Evolutionary conservation across 2,329 filamentous ascomycete genomes (phyloP).

Genomic region (Exserohilum rostratum): DNA sequence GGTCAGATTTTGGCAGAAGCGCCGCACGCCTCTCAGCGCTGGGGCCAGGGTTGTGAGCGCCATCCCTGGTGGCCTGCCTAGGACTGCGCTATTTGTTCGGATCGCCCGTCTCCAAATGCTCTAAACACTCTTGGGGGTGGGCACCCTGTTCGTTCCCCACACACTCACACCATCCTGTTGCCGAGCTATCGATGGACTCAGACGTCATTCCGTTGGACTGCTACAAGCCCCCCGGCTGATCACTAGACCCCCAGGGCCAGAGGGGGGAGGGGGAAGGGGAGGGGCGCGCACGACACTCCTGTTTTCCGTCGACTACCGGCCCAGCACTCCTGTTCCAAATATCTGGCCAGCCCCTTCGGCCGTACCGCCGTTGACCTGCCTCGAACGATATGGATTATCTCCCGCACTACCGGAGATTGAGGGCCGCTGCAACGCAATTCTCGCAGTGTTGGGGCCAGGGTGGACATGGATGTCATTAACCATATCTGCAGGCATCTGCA

Average conservation of each 20-base stretch:
- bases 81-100: slow-evolving; percentile 19
- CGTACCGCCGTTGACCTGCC: neutral
- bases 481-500: slow-evolving; percentile 12
- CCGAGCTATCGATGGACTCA: slow-evolving; percentile 5
- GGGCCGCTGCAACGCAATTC: slow-evolving; percentile 6
- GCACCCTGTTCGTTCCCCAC: slow-evolving; percentile 17
- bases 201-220: slow-evolving; percentile 8
- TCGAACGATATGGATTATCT: slow-evolving; percentile 4
- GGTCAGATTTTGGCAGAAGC: slow-evolving; percentile 8
- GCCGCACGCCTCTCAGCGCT: slow-evolving; percentile 18
- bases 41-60: slow-evolving; percentile 26
- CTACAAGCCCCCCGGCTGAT: slow-evolving; percentile 2
- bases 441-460: slow-evolving; percentile 5
- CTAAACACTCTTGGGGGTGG: slow-evolving; percentile 17
- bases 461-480: slow-evolving; percentile 5
- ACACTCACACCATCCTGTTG: slow-evolving; percentile 9
- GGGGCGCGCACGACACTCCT: neutral
- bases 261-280: too few relatives aligned
- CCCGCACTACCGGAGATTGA: slow-evolving; percentile 15
- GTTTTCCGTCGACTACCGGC: neutral
- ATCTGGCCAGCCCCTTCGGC: neutral
- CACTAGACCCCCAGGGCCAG: neutral
- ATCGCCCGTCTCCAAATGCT: slow-evolving; percentile 23
- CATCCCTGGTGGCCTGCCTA: slow-evolving; percentile 18
- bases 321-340: neutral